Conservation (phyloP, 1,139 yeast species). For the Magnusiomyces clavatus region DNA sequence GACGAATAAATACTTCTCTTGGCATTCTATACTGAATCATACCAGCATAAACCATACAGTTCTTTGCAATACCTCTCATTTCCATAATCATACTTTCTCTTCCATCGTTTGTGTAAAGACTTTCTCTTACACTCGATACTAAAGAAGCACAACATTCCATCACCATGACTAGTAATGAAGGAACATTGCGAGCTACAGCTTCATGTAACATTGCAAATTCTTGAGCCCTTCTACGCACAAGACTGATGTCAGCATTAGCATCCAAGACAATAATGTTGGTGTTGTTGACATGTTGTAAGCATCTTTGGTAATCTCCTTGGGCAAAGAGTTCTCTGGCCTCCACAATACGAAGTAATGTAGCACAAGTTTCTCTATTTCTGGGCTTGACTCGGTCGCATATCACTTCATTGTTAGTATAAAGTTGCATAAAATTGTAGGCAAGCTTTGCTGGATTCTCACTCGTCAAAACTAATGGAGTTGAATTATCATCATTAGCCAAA, state of each 20-base stretch:
- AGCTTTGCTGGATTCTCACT: conserved; percentile 35
- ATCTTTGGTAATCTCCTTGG: conserved; percentile 51
- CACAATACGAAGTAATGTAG: conserved; percentile 56
- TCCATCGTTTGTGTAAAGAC: conserved; percentile 43
- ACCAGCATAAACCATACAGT: conserved; percentile 92
- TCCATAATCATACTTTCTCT: conserved; percentile 46
- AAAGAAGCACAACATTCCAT: conserved; percentile 71
- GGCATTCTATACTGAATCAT: conserved; percentile 96
- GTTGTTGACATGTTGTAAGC: conserved; percentile 47
- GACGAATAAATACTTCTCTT: conserved; percentile 70
- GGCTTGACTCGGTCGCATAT: conserved; percentile 28
- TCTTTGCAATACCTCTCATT: conserved; percentile 63
- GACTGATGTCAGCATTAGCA: conserved; percentile 38
- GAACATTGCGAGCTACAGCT: conserved; percentile 68
- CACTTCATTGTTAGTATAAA: conserved; percentile 30
- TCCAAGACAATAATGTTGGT: conserved; percentile 62
- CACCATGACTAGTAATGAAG: conserved; percentile 68
- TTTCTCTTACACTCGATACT: conserved; percentile 41
- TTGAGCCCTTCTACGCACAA: conserved; percentile 48
- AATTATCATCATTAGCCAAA: conserved; percentile 16
- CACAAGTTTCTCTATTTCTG: conserved; percentile 47
- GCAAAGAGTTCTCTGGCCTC: conserved; percentile 58
- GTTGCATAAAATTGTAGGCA: conserved; percentile 34
- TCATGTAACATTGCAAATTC: conserved; percentile 58
- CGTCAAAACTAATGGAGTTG: conserved; percentile 25